These are phyloP conservation scores for Vanrija sp. DNA, from an alignment of 1,284 basidiomycete species.

Conservation along the genomic window DNA sequence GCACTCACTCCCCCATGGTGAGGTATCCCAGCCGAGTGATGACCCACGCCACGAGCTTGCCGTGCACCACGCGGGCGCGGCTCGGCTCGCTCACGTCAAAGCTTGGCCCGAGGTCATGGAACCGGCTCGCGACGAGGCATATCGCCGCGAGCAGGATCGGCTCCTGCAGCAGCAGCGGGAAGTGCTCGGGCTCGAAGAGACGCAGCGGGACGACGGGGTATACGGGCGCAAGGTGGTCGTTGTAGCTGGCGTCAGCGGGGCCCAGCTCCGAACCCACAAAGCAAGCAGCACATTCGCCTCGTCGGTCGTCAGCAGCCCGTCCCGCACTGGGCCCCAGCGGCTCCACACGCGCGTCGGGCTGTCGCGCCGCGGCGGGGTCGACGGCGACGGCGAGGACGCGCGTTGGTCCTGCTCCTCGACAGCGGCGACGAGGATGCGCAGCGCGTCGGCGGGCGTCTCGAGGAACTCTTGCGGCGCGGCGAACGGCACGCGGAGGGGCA, in stretches of 20 bases:
- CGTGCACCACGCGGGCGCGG: constrained; percentile 8
- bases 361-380: not conserved
- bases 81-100: constrained; percentile 3
- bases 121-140: constrained; percentile 8
- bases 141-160: constrained; percentile 14
- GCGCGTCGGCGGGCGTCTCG: constrained; percentile 18
- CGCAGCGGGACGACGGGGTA: constrained; percentile 9
- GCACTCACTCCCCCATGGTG: constrained; percentile 14
- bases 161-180: constrained; percentile 9
- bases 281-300: constrained; percentile 10
- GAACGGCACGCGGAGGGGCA: too few relatives aligned
- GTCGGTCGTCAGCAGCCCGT: constrained; percentile 17
- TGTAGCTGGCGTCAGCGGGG: constrained; percentile 5
- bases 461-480: constrained; percentile 4
- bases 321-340: constrained; percentile 18
- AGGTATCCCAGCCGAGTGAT: constrained; percentile 11
- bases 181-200: constrained; percentile 11
- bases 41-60: constrained; percentile 12
- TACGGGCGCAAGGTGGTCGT: constrained; percentile 6
- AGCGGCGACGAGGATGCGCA: constrained; percentile 18
- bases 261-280: constrained; percentile 5
- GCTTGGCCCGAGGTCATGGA: constrained; percentile 15
- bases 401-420: constrained; percentile 8
- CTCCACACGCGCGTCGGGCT: constrained; percentile 4
- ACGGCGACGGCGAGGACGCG: constrained; percentile 13